Evolutionary conservation across 345 rosid species (phyloP), one percentile per base, ranked within the genome.

Genomic region (Lumnitzera racemosa): DNA sequence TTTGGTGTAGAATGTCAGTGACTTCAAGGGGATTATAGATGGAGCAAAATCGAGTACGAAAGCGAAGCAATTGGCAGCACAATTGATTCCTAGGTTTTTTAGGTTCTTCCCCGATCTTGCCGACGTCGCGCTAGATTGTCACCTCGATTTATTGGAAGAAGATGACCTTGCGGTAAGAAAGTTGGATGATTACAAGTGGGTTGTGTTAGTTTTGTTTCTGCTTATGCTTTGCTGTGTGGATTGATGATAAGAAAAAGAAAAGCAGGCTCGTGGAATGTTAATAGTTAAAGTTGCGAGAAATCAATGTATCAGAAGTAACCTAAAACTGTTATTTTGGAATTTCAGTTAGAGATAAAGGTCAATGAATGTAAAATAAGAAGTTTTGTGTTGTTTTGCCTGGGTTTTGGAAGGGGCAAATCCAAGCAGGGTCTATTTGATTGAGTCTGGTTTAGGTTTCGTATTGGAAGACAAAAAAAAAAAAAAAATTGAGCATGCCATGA

Each of bases 71-170:
- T 80, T 95, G 77, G 96, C 96, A 1, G 96, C 98, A 15, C 99
- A 90, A 89, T 84, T 95, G 15, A 95, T 95, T 64, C 99, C 99
- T 15, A 84, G 99, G 62, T 95, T 86, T 83, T 90, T 90, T 79
- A 90, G 88, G 81, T 95, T 83, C 81, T 95, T 95, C 74, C 99
- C 99, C 27, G 74, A 74, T 72, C 85, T 90, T 23, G 74, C 84
- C 36, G 71, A 62, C 47, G 81, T 74, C 12, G 99, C 98, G 2
- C 75, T 90, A 2, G 71, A 95, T 63, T 81, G 89, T 2, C 99
- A 81, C 76, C 66, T 90, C 53, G 98, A 95, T 76, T 87, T 87
- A 64, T 76, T 95, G 46, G 99, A 95, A 74, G 94, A 84, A 68
- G 99, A 90, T 61, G 96, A 90, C 63, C 85, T 95, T 11, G 95